phyloP scores from a whole-genome alignment of 169 alveolate species.

The Eimeria falciformis region DNA sequence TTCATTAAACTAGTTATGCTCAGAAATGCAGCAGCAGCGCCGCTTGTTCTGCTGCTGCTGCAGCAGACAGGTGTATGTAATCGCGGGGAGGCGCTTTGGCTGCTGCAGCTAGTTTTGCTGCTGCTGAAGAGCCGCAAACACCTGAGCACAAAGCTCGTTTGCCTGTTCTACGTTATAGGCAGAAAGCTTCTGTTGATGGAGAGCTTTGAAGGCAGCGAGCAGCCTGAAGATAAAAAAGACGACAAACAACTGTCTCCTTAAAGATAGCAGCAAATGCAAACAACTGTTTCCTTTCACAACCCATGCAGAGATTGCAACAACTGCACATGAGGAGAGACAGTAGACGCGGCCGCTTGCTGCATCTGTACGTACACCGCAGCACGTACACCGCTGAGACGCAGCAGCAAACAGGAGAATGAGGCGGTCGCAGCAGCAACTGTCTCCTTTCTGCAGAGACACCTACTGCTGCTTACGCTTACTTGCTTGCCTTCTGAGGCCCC shows the following conservation, averaged over 20 bases:
- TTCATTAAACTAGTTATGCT: background rate
- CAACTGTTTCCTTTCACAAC: constrained; percentile 13
- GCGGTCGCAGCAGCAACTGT: constrained; percentile 5
- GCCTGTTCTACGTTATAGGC: constrained; percentile 49
- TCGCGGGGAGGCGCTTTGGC: background rate
- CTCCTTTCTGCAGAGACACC: constrained; percentile 14
- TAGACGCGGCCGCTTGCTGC: background rate
- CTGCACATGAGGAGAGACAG: no score
- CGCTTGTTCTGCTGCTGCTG: no score
- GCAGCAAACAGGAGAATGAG: constrained; percentile 10
- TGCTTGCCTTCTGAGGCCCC: constrained; percentile 53
- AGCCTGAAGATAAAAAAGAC: background rate
- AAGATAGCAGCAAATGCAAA: constrained; percentile 20
- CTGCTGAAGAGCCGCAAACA: constrained; percentile 32
- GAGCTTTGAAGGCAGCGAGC: constrained; percentile 10
- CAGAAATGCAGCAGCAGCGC: background rate
- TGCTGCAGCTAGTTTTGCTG: constrained; percentile 38
- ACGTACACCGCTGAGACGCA: background rate
- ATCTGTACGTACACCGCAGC: background rate
- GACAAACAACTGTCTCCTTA: no score
- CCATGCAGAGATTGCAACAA: no score
- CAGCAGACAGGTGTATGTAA: no score
- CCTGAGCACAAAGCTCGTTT: constrained; percentile 25
- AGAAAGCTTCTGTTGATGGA: constrained; percentile 23
- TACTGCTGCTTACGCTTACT: background rate